phyloP scores from a whole-genome alignment of 371 early-diverging fungal species.

The Rhizopus delemar region DNA sequence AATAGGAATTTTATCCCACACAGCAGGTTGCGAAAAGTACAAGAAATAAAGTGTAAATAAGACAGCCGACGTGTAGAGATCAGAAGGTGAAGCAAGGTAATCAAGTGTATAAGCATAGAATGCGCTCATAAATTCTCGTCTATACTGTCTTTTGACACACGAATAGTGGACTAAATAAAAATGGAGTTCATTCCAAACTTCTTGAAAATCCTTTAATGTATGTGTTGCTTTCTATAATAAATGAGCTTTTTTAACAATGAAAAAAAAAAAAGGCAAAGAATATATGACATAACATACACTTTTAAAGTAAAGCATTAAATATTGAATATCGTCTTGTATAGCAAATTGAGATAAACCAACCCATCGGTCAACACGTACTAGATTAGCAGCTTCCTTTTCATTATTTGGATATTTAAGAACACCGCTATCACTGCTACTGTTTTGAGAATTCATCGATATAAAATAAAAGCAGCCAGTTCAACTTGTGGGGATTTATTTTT shows the following conservation, averaged over 20 bases:
- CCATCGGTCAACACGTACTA: slow-evolving; percentile 13
- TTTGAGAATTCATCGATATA: background rate
- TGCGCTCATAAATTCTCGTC: slow-evolving; percentile 15
- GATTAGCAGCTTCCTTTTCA: slow-evolving; percentile 6
- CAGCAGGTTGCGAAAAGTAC: slow-evolving; percentile 22
- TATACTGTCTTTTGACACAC: slow-evolving; percentile 16
- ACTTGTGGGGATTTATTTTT: no score
- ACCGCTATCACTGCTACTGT: no score
- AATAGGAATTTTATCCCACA: slow-evolving; percentile 26
- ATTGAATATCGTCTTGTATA: slow-evolving; percentile 26
- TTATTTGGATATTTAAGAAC: slow-evolving; percentile 11
- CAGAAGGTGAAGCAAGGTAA: slow-evolving; percentile 9
- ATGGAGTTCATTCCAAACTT: slow-evolving; percentile 23
- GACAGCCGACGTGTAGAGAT: slow-evolving; percentile 2
- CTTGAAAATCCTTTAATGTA: slow-evolving; percentile 19
- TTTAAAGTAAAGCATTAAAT: slow-evolving; percentile 18
- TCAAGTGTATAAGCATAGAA: slow-evolving; percentile 14
- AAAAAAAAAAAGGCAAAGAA: background rate
- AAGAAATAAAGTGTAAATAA: slow-evolving; percentile 25
- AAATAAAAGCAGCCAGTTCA: background rate
- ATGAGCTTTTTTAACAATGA: background rate
- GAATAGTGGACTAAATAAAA: slow-evolving; percentile 28
- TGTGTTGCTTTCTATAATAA: slow-evolving; percentile 14
- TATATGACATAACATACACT: slow-evolving; percentile 9
- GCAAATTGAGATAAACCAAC: slow-evolving; percentile 17